A percentile compares a stretch with the other conserved stretches of the same genome.
These are phyloP conservation scores for Podaxis sp. DNA, from an alignment of 768 basidiomycete species.

Conservation along the genomic window DNA sequence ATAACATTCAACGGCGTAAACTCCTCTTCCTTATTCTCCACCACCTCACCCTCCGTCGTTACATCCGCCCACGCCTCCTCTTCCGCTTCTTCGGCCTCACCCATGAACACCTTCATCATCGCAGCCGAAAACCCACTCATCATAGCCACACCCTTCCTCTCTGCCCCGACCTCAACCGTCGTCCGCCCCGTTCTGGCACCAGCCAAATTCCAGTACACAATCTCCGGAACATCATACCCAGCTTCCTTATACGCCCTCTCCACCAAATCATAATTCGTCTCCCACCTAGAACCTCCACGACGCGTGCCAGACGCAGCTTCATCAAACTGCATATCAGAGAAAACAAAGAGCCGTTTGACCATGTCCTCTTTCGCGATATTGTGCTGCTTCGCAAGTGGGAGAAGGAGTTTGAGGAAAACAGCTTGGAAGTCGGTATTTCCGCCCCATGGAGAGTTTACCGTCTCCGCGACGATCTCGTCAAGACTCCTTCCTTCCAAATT, in stretches of 20 bases:
- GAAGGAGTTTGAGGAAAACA: slow-evolving; percentile 61
- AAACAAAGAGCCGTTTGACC: slow-evolving; percentile 75
- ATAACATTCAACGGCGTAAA: slow-evolving; percentile 44
- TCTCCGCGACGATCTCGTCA: slow-evolving; percentile 33
- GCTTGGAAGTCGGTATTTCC: slow-evolving; percentile 64
- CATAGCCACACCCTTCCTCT: slow-evolving; percentile 62
- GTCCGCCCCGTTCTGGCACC: slow-evolving; percentile 26
- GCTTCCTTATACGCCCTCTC: slow-evolving; percentile 53
- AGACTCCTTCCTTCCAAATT: slow-evolving; percentile 34
- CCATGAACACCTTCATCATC: slow-evolving; percentile 75
- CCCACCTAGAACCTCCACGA: slow-evolving; percentile 35
- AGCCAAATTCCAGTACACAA: slow-evolving; percentile 72
- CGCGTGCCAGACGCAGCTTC: slow-evolving; percentile 1
- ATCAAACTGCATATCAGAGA: slow-evolving; percentile 82
- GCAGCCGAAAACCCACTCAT: slow-evolving; percentile 70
- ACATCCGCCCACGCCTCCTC: slow-evolving; percentile 34
- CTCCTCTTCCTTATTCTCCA: slow-evolving; percentile 28
- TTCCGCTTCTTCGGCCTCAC: slow-evolving; percentile 38
- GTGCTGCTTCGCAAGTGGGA: slow-evolving; percentile 57
- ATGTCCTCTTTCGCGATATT: slow-evolving; percentile 66
- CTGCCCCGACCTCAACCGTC: slow-evolving; percentile 48
- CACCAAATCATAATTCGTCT: slow-evolving; percentile 63
- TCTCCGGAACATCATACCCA: slow-evolving; percentile 71
- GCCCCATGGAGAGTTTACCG: slow-evolving; percentile 42
- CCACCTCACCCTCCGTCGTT: slow-evolving; percentile 29